phyloP scores from a whole-genome alignment of 2,329 filamentous ascomycete genomes.

The Lachnellula hyalina region DNA sequence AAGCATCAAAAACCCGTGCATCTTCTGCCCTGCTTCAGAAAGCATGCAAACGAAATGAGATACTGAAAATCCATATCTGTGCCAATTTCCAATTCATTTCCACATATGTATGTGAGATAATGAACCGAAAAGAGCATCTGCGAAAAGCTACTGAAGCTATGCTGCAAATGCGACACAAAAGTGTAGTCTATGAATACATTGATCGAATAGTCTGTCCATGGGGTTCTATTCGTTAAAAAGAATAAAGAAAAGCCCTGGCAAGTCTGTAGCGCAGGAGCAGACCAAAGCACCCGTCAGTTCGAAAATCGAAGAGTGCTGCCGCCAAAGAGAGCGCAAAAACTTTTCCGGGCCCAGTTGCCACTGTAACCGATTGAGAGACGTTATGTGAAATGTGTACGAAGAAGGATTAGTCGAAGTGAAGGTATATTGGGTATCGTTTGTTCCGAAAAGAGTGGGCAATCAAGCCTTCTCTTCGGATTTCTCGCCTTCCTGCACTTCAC shows the following conservation, averaged over 20 bases:
- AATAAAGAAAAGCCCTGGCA: slow-evolving; percentile 15
- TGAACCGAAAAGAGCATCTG: slow-evolving; percentile 3
- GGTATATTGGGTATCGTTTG: slow-evolving; percentile 7
- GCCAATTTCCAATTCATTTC: slow-evolving; percentile 7
- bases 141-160: slow-evolving; percentile 17
- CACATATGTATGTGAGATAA: slow-evolving; percentile 6
- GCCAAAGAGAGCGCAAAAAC: slow-evolving; percentile 27
- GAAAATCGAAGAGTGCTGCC: slow-evolving; percentile 23
- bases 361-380: slow-evolving; percentile 26
- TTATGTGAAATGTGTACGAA: slow-evolving; percentile 25
- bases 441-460: slow-evolving; percentile 29
- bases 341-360: slow-evolving; percentile 28
- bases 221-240: slow-evolving; percentile 9
- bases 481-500: slow-evolving; percentile 45
- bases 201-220: slow-evolving; percentile 17
- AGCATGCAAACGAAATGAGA: slow-evolving; percentile 14
- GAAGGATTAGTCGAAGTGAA: slow-evolving; percentile 8
- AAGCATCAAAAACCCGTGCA: slow-evolving; percentile 11
- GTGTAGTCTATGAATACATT: slow-evolving; percentile 29
- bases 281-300: slow-evolving; percentile 3
- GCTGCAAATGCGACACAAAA: slow-evolving; percentile 12
- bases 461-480: slow-evolving; percentile 49
- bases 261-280: slow-evolving; percentile 9
- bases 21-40: slow-evolving; percentile 9
- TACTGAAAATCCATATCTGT: slow-evolving; percentile 11